Conservation (phyloP, 169 alveolate species). For the Eimeria nieschulzi region DNA sequence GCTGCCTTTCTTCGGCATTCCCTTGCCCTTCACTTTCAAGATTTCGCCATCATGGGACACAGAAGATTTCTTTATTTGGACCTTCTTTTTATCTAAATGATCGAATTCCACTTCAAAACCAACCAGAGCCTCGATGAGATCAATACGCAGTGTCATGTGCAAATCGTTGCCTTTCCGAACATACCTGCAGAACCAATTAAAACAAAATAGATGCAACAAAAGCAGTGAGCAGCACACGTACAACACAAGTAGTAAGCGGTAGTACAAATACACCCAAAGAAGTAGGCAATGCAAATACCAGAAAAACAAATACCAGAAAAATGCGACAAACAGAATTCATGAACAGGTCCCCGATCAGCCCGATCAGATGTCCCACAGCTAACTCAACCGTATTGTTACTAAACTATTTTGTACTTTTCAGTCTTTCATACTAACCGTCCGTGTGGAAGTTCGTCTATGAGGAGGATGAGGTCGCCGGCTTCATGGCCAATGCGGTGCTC, state of each 20-base stretch:
- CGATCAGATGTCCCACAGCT: neutral
- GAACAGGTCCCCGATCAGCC: too few species aligned
- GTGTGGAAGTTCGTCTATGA: constrained; percentile 77
- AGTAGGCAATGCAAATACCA: too few species aligned
- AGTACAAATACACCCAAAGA: neutral
- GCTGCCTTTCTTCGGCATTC: constrained; percentile 79
- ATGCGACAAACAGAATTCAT: too few species aligned
- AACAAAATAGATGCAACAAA: neutral
- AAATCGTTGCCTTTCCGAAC: constrained; percentile 79
- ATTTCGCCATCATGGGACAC: constrained; percentile 79
- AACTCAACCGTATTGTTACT: neutral
- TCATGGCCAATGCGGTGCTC: constrained; percentile 79
- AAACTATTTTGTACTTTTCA: neutral
- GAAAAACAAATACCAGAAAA: too few species aligned
- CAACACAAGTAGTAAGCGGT: neutral
- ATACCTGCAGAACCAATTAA: constrained; percentile 11
- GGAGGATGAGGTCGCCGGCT: constrained; percentile 79
- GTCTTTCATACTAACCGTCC: constrained; percentile 21
- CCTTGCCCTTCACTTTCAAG: constrained; percentile 71
- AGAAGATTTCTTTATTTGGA: constrained; percentile 58
- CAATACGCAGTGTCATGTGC: constrained; percentile 75
- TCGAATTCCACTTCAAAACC: constrained; percentile 76
- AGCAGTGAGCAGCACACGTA: neutral
- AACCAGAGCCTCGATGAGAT: constrained; percentile 78
- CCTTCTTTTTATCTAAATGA: constrained; percentile 74